A percentile compares a stretch with the other conserved stretches of the same genome.
Conservation (phyloP, 2,329 filamentous ascomycete genomes). For the Pseudocercospora cruenta region DNA sequence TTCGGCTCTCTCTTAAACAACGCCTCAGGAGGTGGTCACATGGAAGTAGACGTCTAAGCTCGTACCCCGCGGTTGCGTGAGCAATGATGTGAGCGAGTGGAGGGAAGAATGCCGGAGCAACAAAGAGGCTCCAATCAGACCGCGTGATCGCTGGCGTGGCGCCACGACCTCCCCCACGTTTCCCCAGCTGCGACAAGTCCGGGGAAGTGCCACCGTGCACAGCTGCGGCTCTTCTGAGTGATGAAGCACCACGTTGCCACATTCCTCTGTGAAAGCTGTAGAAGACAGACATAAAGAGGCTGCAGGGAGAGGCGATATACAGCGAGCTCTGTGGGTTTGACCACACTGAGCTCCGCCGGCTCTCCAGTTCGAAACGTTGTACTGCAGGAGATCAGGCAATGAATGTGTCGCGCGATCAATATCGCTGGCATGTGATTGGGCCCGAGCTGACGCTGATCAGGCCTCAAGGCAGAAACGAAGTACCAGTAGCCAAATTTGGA, state of each 20-base stretch:
- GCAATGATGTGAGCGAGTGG: slow-evolving; percentile 1
- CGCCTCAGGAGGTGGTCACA: slow-evolving; percentile 7
- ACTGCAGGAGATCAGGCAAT: slow-evolving; percentile 12
- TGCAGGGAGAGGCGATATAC: not conserved
- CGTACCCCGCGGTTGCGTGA: slow-evolving; percentile 10
- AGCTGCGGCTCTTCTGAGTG: too few relatives aligned
- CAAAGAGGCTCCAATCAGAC: slow-evolving; percentile 4
- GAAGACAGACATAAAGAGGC: not conserved
- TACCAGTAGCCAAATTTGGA: not conserved
- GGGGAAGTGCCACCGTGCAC: not conserved
- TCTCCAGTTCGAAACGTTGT: not conserved
- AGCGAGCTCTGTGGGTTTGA: not conserved
- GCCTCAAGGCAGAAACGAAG: not conserved
- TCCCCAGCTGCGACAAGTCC: not conserved
- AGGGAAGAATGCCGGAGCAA: slow-evolving; percentile 1
- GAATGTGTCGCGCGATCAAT: slow-evolving; percentile 11
- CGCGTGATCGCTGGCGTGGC: not conserved
- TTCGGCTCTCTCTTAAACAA: slow-evolving; percentile 11
- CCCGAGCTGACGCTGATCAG: slow-evolving; percentile 3
- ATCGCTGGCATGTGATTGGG: slow-evolving; percentile 17
- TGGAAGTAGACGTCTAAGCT: slow-evolving; percentile 1
- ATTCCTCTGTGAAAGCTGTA: not conserved
- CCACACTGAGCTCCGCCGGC: not conserved
- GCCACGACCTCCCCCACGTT: not conserved
- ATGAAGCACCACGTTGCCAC: too few relatives aligned